phyloP scores from a whole-genome alignment of 2,329 filamentous ascomycete species.

The Lecanoromycetidae sp. region DNA sequence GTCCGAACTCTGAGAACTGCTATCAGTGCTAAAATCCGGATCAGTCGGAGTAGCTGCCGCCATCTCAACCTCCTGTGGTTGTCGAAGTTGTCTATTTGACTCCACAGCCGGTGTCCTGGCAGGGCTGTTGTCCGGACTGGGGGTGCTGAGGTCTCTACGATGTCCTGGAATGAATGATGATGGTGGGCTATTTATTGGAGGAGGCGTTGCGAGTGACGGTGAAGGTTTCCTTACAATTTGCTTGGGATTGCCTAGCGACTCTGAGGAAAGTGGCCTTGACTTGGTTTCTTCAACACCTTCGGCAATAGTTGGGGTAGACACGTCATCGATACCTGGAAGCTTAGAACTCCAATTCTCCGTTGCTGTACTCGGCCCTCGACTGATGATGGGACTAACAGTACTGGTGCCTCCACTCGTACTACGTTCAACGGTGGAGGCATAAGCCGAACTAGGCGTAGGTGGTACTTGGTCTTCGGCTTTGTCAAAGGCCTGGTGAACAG shows the following conservation, averaged over 20 bases:
- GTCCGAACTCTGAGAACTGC: conserved; percentile 15
- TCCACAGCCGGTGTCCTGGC: conserved; percentile 46
- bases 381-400: conserved; percentile 55
- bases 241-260: conserved; percentile 21
- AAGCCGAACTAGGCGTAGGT: conserved; percentile 38
- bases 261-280: conserved; percentile 23
- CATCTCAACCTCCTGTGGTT: conserved; percentile 35
- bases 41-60: conserved; percentile 29
- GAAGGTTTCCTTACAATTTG: conserved; percentile 25
- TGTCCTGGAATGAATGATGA: conserved; percentile 40
- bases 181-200: conserved; percentile 25
- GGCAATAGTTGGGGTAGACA: conserved; percentile 38
- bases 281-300: conserved; percentile 33
- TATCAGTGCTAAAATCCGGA: conserved; percentile 18
- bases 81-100: conserved; percentile 28
- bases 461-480: conserved; percentile 42
- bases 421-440: conserved; percentile 39
- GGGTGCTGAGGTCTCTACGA: conserved; percentile 46
- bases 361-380: conserved; percentile 38
- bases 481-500: conserved; percentile 56
- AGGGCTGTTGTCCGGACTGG: conserved; percentile 47
- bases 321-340: conserved; percentile 11
- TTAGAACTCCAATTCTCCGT: conserved; percentile 28
- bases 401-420: conserved; percentile 53
- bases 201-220: background rate